Conservation (phyloP, 2,329 filamentous ascomycete species). For the Diaporthe ampelina region DNA sequence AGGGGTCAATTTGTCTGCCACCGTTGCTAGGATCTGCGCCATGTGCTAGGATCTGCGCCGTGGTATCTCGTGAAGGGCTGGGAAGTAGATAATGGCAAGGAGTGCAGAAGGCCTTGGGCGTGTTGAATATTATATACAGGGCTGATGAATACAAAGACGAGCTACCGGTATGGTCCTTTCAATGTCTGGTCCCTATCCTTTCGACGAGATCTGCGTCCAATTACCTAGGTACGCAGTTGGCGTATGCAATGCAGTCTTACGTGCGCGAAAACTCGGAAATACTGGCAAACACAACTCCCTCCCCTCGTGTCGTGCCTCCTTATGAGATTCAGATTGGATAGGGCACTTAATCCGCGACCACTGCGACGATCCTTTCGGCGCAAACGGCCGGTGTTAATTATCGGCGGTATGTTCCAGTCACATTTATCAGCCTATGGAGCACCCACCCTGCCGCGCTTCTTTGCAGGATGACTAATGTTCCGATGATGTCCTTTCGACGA, state of each 20-base stretch:
- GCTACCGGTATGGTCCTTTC: too few species aligned
- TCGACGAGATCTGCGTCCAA: not conserved
- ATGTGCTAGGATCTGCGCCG: not conserved
- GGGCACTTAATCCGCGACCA: not conserved
- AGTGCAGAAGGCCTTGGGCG: too few species aligned
- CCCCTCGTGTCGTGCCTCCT: not conserved
- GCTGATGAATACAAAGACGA: not conserved
- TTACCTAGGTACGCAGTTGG: too few species aligned
- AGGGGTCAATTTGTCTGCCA: too few species aligned
- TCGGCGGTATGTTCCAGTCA: not conserved
- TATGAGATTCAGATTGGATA: not conserved
- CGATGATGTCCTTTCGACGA: not conserved
- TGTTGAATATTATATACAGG: not conserved
- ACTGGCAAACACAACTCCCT: not conserved
- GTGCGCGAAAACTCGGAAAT: too few species aligned
- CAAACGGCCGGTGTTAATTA: not conserved
- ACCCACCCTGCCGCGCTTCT: not conserved
- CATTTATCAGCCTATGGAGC: conserved; percentile 15
- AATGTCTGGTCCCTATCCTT: not conserved
- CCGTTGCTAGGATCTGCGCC: not conserved
- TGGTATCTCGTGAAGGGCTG: not conserved
- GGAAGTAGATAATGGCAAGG: not conserved
- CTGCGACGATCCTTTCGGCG: not conserved
- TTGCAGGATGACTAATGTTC: not conserved
- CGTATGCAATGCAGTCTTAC: not conserved